Base-by-base conservation (phyloP, 768 basidiomycete genomes). In the Lactifluus rugatus region DNA sequence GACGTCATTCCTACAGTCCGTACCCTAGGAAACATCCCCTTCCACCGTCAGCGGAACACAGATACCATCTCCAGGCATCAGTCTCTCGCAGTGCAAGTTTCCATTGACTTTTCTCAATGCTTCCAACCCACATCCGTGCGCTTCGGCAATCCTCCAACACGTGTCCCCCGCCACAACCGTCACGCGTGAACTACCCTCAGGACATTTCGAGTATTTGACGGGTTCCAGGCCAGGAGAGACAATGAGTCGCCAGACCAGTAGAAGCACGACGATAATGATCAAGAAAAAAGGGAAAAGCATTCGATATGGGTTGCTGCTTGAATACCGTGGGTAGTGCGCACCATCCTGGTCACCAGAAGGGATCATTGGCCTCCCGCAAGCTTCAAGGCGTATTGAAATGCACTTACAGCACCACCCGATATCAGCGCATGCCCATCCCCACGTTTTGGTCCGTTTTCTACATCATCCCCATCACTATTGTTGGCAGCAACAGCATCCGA, bases 261-360 rank as follows among this genome's bases (percentile, higher is more conserved):
- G 54, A 26, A 64, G 54, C 44, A 62, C 57, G 23, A 64, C 63
- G 37, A 64, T 54, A 39, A 64, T 16, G 37, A 63, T 63, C 36
- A 64, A 50, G 42, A 64, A 59, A 41, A 64, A 64, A 6, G 61
- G 61, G 54, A 64, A 64, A 6, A 62, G 57, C 61, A 64, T 54
- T 26, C 63, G 63, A 58, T 64, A 64, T 23, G 63, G 48, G 51
- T 47, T 60, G 42, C 52, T 57, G 9, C 28, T 44, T 23, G 63
- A 34, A 28, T 44, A 11, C 16, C 48, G 49, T 44, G 49, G 51
- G 59, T 51, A 11, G 21, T 44, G 16, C 23, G 50, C 34, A 2
- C 45, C 53, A n/a, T 54, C 52, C 60, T 61, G n/a, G 1, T 17
- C n/a, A 3, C 9, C 36, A 37, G 2, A 46, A 37, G 21, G 21